Conservation (phyloP, 225 moss, liverwort and hornwort species). For the Climacium dendroides region DNA sequence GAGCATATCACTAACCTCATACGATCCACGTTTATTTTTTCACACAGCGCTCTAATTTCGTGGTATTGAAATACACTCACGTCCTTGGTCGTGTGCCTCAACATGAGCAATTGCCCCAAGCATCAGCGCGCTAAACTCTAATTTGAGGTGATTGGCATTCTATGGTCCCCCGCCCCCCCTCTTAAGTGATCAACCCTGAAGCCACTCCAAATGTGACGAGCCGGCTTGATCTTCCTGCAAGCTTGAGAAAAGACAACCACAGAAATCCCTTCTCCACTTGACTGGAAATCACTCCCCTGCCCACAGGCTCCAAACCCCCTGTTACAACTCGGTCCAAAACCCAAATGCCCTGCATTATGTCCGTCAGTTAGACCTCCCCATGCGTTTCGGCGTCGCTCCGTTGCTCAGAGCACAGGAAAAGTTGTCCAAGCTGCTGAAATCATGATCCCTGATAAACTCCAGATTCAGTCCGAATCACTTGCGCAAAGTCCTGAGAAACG, state of each 20-base stretch:
- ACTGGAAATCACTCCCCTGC: neutral
- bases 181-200: neutral
- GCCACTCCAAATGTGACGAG: neutral
- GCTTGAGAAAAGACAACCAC: neutral
- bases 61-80: neutral
- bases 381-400: slow-evolving; percentile 16
- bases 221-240: neutral
- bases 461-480: neutral
- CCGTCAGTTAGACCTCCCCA: neutral
- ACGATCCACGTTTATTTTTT: neutral
- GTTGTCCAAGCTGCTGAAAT: neutral
- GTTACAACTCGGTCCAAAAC: neutral
- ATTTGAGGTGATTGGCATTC: neutral
- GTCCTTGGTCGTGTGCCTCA: neutral
- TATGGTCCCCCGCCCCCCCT: neutral
- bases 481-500: neutral
- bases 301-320: neutral
- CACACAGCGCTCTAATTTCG: neutral
- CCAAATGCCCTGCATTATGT: neutral
- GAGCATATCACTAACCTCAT: slow-evolving; percentile 7
- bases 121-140: neutral
- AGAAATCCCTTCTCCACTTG: neutral
- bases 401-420: neutral
- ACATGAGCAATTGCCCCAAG: neutral
- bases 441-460: neutral